These are phyloP conservation scores for Xylaria sp. DNA, from an alignment of 2,329 filamentous ascomycete genomes.

Conservation along the genomic window DNA sequence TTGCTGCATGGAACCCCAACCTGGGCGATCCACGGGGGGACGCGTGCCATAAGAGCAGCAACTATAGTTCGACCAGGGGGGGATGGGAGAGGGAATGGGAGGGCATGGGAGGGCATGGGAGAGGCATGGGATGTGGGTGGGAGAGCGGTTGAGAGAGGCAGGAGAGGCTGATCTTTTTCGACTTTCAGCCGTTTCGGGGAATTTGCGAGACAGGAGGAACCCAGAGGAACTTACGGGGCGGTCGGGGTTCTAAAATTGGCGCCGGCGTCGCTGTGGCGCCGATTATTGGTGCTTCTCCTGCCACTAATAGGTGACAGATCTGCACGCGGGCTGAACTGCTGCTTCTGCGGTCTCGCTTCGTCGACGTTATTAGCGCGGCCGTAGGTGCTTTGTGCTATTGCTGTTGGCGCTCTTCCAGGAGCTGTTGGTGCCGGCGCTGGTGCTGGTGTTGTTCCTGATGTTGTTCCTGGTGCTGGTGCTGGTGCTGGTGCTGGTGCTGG, in stretches of 20 bases:
- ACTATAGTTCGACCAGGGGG: constrained; percentile 10
- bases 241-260: constrained; percentile 27
- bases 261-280: constrained; percentile 15
- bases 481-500: neutral
- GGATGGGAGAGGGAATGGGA: no score
- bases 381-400: no score
- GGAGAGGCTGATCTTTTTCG: constrained; percentile 14
- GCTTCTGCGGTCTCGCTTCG: no score
- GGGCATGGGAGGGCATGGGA: constrained; percentile 3
- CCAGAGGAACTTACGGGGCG: constrained; percentile 27
- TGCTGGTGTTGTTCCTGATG: no score
- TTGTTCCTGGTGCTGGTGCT: constrained; percentile 2
- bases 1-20: constrained; percentile 4
- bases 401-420: no score
- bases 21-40: constrained; percentile 8
- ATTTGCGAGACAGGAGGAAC: constrained; percentile 11
- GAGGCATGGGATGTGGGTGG: constrained; percentile 5
- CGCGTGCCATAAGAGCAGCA: constrained; percentile 4
- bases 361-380: no score
- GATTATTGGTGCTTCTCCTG: neutral
- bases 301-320: neutral
- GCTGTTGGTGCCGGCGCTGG: no score
- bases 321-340: neutral
- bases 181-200: constrained; percentile 18
- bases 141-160: no score